A percentile compares a stretch with the other conserved stretches of the same genome.
Conservation (phyloP, 192 early-diverging fungal genomes). For the Chytriomyces sp. region DNA sequence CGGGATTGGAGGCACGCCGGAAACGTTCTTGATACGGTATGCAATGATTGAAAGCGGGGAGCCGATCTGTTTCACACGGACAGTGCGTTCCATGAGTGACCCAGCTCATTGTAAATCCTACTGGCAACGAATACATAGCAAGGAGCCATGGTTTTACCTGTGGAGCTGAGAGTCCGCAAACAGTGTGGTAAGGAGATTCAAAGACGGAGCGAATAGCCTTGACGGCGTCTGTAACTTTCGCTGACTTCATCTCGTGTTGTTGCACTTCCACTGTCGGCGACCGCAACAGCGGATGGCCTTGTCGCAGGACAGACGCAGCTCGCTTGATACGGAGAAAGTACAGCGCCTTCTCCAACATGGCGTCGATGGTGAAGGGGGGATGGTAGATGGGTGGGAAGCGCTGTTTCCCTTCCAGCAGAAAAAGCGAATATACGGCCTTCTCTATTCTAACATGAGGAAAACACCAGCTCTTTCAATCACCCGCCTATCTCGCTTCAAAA, state of each 20-base stretch:
- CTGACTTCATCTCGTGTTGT: neutral
- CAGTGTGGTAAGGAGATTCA: conserved; percentile 37
- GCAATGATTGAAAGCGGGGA: conserved; percentile 50
- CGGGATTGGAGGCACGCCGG: neutral
- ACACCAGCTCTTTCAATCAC: neutral
- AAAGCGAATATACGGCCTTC: neutral
- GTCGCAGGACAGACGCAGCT: conserved; percentile 23
- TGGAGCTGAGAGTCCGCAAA: conserved; percentile 51
- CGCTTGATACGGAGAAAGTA: conserved; percentile 25
- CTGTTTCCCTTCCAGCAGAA: neutral
- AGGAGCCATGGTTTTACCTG: conserved; percentile 31
- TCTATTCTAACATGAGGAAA: neutral
- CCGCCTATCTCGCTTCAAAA: neutral
- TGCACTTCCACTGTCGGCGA: neutral
- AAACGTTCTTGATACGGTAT: conserved; percentile 34
- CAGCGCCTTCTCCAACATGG: conserved; percentile 5
- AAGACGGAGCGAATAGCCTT: conserved; percentile 38
- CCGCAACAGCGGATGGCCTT: conserved; percentile 31
- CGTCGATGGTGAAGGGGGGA: no score
- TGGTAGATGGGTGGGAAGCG: neutral
- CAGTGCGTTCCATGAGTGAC: neutral
- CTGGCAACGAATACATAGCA: neutral
- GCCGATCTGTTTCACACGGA: conserved; percentile 34
- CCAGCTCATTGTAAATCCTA: neutral
- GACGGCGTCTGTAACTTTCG: conserved; percentile 1